phyloP scores from a whole-genome alignment of 2,329 filamentous ascomycete species.

The Fulvia fulva region DNA sequence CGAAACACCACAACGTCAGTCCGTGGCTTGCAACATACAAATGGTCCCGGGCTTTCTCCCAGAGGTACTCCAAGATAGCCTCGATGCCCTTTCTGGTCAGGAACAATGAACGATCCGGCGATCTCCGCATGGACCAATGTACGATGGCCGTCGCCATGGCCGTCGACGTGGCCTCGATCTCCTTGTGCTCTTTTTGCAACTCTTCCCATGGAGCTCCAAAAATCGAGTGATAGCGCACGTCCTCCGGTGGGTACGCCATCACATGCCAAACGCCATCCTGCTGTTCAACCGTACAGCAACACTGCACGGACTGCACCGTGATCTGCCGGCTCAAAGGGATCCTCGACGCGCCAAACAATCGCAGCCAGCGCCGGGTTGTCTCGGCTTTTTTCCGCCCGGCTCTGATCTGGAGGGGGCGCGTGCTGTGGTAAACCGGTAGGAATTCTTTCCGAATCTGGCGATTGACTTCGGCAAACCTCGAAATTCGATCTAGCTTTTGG shows the following conservation, averaged over 20 bases:
- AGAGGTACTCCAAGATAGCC: background rate
- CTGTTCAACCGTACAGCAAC: background rate
- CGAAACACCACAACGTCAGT: background rate
- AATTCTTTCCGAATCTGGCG: background rate
- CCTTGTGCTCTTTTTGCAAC: background rate
- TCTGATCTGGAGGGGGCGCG: background rate
- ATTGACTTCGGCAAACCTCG: background rate
- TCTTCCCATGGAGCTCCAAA: too few relatives aligned
- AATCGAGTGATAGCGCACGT: too few relatives aligned
- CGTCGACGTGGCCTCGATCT: background rate
- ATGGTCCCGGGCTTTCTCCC: background rate
- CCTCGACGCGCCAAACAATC: background rate
- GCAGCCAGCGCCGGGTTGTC: background rate
- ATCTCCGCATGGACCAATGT: background rate
- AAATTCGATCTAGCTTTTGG: background rate
- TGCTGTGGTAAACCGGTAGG: background rate
- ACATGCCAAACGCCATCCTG: background rate
- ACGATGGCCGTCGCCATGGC: background rate
- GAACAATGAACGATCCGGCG: background rate
- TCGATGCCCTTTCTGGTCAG: background rate
- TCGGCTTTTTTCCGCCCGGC: background rate
- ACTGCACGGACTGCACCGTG: background rate
- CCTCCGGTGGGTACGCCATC: background rate
- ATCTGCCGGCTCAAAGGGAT: background rate
- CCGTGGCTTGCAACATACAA: background rate